Evolutionary conservation across 1,284 basidiomycete species (phyloP), one percentile per base, ranked within the genome.

Genomic region (Ganoderma boninense): DNA sequence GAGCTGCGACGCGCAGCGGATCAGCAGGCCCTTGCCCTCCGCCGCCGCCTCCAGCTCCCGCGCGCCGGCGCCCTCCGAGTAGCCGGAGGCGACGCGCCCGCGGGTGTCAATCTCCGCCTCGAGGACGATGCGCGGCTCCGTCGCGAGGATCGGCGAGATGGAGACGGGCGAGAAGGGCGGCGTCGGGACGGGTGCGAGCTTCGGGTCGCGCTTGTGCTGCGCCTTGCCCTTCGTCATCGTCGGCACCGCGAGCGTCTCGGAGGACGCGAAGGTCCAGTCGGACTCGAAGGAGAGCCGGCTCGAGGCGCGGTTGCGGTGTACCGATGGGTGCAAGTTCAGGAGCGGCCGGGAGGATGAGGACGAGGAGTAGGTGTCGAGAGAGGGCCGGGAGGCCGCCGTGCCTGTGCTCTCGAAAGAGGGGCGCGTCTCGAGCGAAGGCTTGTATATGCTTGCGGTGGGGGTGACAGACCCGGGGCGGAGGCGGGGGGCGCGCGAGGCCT

Each of bases 11-110:
- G 77, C 77, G 70, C 83, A 83, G 54, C 78, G 82, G 71, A 87
- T 85, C 74, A 80, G 82, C 57, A 87, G 79, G 35, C 79, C 79
- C 29, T 76, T 67, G 54, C 71, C 76, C 54, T 75, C n/a, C n/a
- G n/a, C n/a, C n/a, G n/a, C 77, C 0, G 49, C 29, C 29, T 32
- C 77, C 0, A 23, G 49, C 49, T 52, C 49, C 23, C 49, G 23
- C 23, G 4, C 49, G 6, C 44, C n/a, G 49, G 29, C 20, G 38
- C 16, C 54, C 29, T 29, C 49, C 23, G 23, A 52, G 16, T 56
- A 29, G 6, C 14, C 13, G 3, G 26, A 56, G 29, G 6, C 29
- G 54, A 18, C 7, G 16, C 23, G 60, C n/a, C 60, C 60, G 60
- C 42, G 60, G 40, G 65, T 64, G 56, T 74, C 73, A 23, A 69